phyloP scores from a whole-genome alignment of 2,329 filamentous ascomycete species.

The Ramularia collo-cygni region DNA sequence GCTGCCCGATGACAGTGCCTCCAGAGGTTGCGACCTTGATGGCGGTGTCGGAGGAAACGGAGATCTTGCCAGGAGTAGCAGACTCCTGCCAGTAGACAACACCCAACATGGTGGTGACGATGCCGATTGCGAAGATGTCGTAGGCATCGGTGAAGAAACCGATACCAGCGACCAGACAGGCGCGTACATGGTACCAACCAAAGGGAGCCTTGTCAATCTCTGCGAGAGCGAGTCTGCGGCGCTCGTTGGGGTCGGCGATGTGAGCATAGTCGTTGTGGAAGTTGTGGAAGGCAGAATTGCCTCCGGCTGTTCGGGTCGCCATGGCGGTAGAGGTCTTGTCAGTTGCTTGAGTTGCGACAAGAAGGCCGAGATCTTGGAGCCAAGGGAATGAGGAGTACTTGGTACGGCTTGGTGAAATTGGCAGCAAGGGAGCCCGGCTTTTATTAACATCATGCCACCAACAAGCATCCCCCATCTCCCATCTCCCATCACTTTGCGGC shows the following conservation, averaged over 20 bases:
- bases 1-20: conserved; percentile 75
- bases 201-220: conserved; percentile 78
- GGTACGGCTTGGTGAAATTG: conserved; percentile 1
- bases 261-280: conserved; percentile 67
- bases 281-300: conserved; percentile 68
- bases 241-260: conserved; percentile 66
- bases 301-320: conserved; percentile 47
- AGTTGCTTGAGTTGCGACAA: not conserved
- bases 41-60: conserved; percentile 63
- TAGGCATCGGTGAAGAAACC: conserved; percentile 88
- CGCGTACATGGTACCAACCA: conserved; percentile 76
- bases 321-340: conserved; percentile 14
- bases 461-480: not conserved
- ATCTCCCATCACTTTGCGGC: not conserved
- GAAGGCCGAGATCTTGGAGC: conserved; percentile 1
- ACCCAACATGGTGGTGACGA: conserved; percentile 68
- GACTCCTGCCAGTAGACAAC: conserved; percentile 61
- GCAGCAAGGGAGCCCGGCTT: conserved; percentile 1
- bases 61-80: conserved; percentile 47
- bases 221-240: conserved; percentile 68
- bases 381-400: conserved; percentile 1
- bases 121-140: conserved; percentile 66
- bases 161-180: conserved; percentile 70
- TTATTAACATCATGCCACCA: conserved; percentile 4
- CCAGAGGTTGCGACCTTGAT: conserved; percentile 81